A percentile compares a stretch with the other conserved stretches of the same genome.
Evolutionary conservation across 2,329 filamentous ascomycete genomes (phyloP).

Genomic region (Trichophaea hybrida): DNA sequence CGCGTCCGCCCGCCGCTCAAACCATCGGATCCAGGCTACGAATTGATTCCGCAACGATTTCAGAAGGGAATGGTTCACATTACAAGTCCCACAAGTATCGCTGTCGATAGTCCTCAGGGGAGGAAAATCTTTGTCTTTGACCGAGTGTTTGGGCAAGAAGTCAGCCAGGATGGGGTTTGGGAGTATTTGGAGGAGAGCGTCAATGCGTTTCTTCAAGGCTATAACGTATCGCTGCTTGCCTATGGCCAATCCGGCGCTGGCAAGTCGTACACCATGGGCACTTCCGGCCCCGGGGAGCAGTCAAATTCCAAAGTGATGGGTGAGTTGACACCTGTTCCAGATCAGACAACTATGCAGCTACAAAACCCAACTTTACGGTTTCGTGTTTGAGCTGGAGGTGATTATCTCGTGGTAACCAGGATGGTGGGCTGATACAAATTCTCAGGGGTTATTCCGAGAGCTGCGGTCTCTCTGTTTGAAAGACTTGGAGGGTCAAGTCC

Average conservation of each 20-base stretch:
- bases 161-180: conserved; percentile 81
- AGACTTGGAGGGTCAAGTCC: conserved; percentile 45
- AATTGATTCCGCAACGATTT: conserved; percentile 90
- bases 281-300: conserved; percentile 70
- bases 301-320: conserved; percentile 58
- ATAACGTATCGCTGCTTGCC: conserved; percentile 93
- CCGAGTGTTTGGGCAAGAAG: conserved; percentile 73
- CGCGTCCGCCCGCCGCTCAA: conserved; percentile 79
- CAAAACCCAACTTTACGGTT: not conserved
- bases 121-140: conserved; percentile 95
- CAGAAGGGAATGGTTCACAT: conserved; percentile 86
- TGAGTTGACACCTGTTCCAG: conserved; percentile 36
- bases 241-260: conserved; percentile 96
- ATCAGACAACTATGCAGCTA: not conserved
- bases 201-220: conserved; percentile 78
- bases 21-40: conserved; percentile 74
- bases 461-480: conserved; percentile 74
- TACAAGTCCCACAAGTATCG: conserved; percentile 66
- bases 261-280: conserved; percentile 99
- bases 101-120: conserved; percentile 82
- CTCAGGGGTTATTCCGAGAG: conserved; percentile 88
- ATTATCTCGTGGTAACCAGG: not conserved
- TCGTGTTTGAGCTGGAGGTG: not conserved
- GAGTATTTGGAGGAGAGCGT: conserved; percentile 87
- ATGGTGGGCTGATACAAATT: conserved; percentile 1